Evolutionary conservation across 371 early-diverging fungal species (phyloP).

Genomic region (Actinomortierella wolfii): DNA sequence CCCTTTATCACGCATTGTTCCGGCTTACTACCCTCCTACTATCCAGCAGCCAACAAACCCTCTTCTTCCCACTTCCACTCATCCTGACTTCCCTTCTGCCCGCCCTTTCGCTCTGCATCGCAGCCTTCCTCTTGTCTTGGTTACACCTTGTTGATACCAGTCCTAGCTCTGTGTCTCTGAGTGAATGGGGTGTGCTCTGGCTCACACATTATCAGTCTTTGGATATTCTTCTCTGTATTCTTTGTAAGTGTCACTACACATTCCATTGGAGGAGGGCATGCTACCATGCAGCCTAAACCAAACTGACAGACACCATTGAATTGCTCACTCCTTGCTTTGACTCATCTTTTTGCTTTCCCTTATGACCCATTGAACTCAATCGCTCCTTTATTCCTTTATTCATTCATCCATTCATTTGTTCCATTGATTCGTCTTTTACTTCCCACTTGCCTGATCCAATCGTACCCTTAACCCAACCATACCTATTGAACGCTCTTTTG

Average conservation of each 20-base stretch:
- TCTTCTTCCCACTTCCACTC: not conserved
- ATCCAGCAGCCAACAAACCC: not conserved
- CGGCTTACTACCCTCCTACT: not conserved
- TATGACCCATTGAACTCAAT: not conserved
- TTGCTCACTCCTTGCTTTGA: not conserved
- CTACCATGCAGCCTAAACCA: not conserved
- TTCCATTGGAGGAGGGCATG: not conserved
- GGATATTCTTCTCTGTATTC: not conserved
- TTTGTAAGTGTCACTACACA: not conserved
- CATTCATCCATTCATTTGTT: not conserved
- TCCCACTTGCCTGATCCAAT: too few relatives aligned
- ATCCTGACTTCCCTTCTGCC: not conserved
- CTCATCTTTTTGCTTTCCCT: constrained; percentile 2
- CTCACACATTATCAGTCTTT: too few relatives aligned
- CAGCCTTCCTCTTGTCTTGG: too few relatives aligned
- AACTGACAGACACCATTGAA: not conserved
- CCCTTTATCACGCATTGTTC: constrained; percentile 7
- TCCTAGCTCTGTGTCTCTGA: too few relatives aligned
- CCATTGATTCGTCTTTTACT: constrained; percentile 3
- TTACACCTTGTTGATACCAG: too few relatives aligned
- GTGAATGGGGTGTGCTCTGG: too few relatives aligned
- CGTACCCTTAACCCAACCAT: not conserved
- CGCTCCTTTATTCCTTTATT: not conserved
- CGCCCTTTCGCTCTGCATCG: not conserved
- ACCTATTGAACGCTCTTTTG: too few relatives aligned